phyloP scores from a whole-genome alignment of 83 land plant species.

The Larix sibirica region DNA sequence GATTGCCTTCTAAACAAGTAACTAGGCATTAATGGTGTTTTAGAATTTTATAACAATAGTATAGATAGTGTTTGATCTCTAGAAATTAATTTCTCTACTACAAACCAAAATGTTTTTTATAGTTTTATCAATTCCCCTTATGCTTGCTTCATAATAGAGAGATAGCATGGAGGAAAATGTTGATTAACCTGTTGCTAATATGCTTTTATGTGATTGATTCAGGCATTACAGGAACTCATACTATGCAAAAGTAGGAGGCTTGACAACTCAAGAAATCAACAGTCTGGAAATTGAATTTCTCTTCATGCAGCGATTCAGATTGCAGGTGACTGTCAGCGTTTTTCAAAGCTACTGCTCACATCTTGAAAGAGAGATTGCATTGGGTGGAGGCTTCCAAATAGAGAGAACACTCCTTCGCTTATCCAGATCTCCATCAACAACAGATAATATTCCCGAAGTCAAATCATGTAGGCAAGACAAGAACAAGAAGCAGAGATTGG shows the following conservation, averaged over 20 bases:
- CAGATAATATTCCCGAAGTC: too few relatives aligned
- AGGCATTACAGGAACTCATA: constrained; percentile 16
- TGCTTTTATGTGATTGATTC: not conserved
- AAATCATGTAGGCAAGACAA: not conserved
- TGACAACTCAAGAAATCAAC: constrained; percentile 10
- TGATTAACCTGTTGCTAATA: not conserved
- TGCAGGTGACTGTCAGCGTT: constrained; percentile 19
- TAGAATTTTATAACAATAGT: not conserved
- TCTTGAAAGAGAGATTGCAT: constrained; percentile 10
- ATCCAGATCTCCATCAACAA: not conserved
- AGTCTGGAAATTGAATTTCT: constrained; percentile 14
- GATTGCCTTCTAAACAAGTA: not conserved
- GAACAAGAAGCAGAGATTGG: not conserved
- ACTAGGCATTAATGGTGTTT: constrained; percentile 2
- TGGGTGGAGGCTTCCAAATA: constrained; percentile 2
- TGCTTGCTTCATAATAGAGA: not conserved
- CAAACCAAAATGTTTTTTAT: not conserved
- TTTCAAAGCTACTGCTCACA: constrained; percentile 21
- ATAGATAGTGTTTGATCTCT: not conserved
- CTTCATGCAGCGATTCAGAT: constrained; percentile 13
- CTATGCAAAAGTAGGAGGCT: constrained; percentile 24
- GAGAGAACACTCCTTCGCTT: not conserved
- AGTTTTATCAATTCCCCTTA: not conserved
- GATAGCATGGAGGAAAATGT: not conserved
- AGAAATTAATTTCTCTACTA: too few relatives aligned